Base-by-base conservation (phyloP, 805 yeast species). In the Candida cerambycidarum region DNA sequence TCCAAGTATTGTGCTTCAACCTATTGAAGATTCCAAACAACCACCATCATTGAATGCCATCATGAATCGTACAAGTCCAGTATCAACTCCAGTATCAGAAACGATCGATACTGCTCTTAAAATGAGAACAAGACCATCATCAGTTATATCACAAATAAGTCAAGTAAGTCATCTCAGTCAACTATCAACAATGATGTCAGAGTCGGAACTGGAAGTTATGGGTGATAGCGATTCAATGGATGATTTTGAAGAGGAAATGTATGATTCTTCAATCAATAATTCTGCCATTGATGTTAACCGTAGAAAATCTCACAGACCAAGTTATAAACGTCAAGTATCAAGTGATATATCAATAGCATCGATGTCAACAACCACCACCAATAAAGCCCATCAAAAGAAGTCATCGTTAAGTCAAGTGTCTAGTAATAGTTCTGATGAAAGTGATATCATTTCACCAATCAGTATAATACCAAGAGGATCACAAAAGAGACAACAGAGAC, bases 81-180 rank as follows among this genome's bases (percentile, higher is more conserved):
- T 11, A 11, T 19, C 35, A 14, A n/a, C 30, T 2, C 14, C 31
- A 13, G 12, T 28, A 3, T 9, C 19, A 14, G 32, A 23, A 29
- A 21, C 16, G 15, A 18, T 24, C 13, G 39, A 43, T 17, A 6
- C 44, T n/a, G 34, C 38, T 5, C 8, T 23, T n/a, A 31, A 21
- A 32, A 36, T 34, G 15, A 52, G 60, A 41, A 50, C 63, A 5
- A 53, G 76, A 41, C 76, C 76, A 6, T 61, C 68, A 13, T 67
- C 73, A 1, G 60, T 70, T 58, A 54, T 69, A 11, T 65, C 72
- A 2, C 73, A 69, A 49, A 50, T 60, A 11, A 61, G 68, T 52
- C 73, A 67, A 50, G 47, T 62, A 21, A 64, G 71, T 48, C 73
- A 69, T 38, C 45, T 63, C 30, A 63, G 71, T 53, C 75, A 71